Evolutionary conservation across 108 stramenopile species (phyloP).

Genomic region (Cylindrotheca closterium): DNA sequence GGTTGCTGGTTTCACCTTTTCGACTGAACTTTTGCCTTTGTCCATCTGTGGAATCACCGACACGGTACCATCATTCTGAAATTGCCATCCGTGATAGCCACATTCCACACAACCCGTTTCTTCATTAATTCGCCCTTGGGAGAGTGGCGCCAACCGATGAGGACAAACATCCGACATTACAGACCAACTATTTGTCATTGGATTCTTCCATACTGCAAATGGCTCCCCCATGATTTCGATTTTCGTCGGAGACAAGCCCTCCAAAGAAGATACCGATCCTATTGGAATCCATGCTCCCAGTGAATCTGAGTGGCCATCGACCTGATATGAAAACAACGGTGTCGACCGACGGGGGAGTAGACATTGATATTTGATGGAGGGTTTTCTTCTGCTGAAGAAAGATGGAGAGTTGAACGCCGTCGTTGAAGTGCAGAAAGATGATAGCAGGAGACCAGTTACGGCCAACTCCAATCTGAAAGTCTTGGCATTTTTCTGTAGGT

Average conservation of each 20-base stretch:
- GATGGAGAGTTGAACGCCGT: too few relatives aligned
- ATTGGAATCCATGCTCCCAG: not conserved
- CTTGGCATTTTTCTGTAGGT: too few relatives aligned
- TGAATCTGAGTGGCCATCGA: not conserved
- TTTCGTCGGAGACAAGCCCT: not conserved
- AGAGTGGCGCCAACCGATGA: slow-evolving; percentile 67
- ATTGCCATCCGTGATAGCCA: slow-evolving; percentile 75
- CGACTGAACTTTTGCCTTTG: not conserved
- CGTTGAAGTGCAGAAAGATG: too few relatives aligned
- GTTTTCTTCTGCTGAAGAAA: too few relatives aligned
- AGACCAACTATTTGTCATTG: slow-evolving; percentile 12
- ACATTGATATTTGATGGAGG: too few relatives aligned
- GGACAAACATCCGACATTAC: slow-evolving; percentile 49
- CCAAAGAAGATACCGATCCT: not conserved
- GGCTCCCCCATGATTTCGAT: not conserved
- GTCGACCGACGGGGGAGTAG: too few relatives aligned
- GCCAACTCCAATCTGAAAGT: too few relatives aligned
- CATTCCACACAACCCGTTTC: slow-evolving; percentile 45
- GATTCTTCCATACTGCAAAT: not conserved
- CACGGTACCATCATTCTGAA: slow-evolving; percentile 36
- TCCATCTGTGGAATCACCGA: slow-evolving; percentile 51
- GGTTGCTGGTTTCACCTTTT: slow-evolving; percentile 17
- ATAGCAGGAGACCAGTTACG: too few relatives aligned
- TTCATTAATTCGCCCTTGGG: slow-evolving; percentile 61
- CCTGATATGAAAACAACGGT: too few relatives aligned